Base-by-base conservation (phyloP, 1,139 yeast species). In the Debaryomyces sp. region DNA sequence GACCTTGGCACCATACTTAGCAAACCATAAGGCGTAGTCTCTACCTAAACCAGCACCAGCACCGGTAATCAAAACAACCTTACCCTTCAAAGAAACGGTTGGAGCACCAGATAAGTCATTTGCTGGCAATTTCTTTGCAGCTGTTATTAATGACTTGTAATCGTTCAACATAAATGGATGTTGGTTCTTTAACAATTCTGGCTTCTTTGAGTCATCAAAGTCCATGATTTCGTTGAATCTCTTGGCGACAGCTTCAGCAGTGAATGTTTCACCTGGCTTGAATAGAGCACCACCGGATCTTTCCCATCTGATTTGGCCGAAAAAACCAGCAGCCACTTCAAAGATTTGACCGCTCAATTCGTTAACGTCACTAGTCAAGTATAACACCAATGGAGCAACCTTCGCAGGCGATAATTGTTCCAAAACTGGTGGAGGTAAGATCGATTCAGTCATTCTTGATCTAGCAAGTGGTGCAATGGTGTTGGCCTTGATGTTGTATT, bases 11-110 rank as follows among this genome's bases (percentile, higher is more conserved):
- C 98, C 98, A 57, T 89, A 88, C 67, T 81, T 87, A 50, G 96
- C 98, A 63, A 88, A 85, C 68, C 83, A 79, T 50, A 83, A 70
- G 18, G 98, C 96, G 70, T 94, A 96, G 53, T 92, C 89, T 65
- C 87, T 84, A 57, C 99, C 99, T 60, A 94, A 80, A 51, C 99
- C 99, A 50, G 90, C 87, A 60, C 97, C 98, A 45, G 97, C 95
- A 60, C 99, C 99, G 36, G 98, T 94, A 50, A 94, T 84, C 54
- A 94, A 81, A 45, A 90, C 97, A 51, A 92, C 97, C 71, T 87
- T 89, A 60, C 77, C 91, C 66, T 84, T 85, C 68, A 92, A 75
- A 38, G 89, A 80, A 36, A 81, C 67, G 39, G 66, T 59, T 38
- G 84, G 80, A 48, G 74, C 75, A 45, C 77, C 71, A n/a, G 75